Evolutionary conservation across 176 grass and related monocot genomes (phyloP), one percentile per base, ranked within the genome.

Genomic region (Carex pumila): DNA sequence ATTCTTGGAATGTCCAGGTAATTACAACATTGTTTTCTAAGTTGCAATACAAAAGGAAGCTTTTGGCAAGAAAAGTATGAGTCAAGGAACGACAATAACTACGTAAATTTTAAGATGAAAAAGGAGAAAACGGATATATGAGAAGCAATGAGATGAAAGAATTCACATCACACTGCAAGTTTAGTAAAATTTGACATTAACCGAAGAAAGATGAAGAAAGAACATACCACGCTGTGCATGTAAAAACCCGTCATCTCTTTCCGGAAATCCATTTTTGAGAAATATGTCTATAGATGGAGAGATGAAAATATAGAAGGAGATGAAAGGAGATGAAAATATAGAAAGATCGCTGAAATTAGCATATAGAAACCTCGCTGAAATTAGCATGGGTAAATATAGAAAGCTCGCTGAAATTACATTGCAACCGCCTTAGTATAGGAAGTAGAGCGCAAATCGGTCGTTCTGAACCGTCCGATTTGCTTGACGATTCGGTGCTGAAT

Each of bases 181-280:
- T 45, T 13, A 11, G 39, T 47, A 29, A 9, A 67, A 54, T 61
- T 17, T 56, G 13, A 30, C 21, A 36, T 47, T 25, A 72, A 53
- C 19, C 29, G 9, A 60, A 45, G 1, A 18, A 66, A 66, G 43
- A 29, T 12, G 10, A 50, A 32, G 50, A 13, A 72, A 53, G 15
- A 39, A 82, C 82, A 71, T 69, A 91, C 86, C 61, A 88, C 5
- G 76, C 43, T 47, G 41, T 79, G 71, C 70, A 56, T 73, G 45
- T 79, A 74, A 79, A 83, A 80, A 59, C 41, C 71, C 2, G 54
- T 9, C 79, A 91, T 80, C 80, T 83, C 0, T 82, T 85, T 88
- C 69, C 82, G 78, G 61, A 91, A 91, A 83, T 61, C 3, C 54
- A 81, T 90, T 80, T 86, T 53, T 10, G 9, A 49, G 47, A 49